Base-by-base conservation (phyloP, 2,329 filamentous ascomycete species). In the Laburnicola sp. region DNA sequence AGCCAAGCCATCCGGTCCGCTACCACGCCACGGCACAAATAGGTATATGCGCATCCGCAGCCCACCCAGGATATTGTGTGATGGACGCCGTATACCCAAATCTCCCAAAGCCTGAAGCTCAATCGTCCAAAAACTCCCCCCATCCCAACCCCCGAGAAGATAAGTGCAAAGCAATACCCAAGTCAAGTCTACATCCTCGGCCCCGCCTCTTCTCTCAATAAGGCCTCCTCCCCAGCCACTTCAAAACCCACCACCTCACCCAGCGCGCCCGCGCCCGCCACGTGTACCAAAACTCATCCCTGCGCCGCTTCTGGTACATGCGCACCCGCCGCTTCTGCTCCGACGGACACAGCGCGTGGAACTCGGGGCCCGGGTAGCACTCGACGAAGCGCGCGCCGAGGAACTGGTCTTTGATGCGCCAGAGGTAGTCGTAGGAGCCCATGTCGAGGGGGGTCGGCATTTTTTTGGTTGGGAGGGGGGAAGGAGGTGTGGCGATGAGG, bases 371-470 rank as follows among this genome's bases (percentile, higher is more conserved):
- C 2, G 22, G 10, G 25, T 45, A 45, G 34, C 43, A 45, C 8
- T 37, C 21, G 8, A 31, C 5, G 43, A 45, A 45, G n/a, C 34
- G 43, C 5, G 43, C 34, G 25, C 43, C 34, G 6, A 45, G 34
- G 4, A 26, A 45, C 25, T 45, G 25, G 32, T 38, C 43, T 38
- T 45, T 45, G 43, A 45, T 31, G 23, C 43, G 43, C 43, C 43
- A 45, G 43, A 45, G 43, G 16, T 45, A 45, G 34, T 28, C 43
- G 43, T 45, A 16, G 32, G 43, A 37, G 25, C 43, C 43, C 6
- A 45, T 45, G 34, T 45, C 43, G 6, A 38, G 5, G 31, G 23
- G 31, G 22, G 16, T 10, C 4, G 23, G 6, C 38, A 41, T 41
- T 3, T 2, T 25, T n/a, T 28, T 8, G 36, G 2, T n/a, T 6